Base-by-base conservation (phyloP, 805 yeast species). In the Tetrapisispora fleetii region DNA sequence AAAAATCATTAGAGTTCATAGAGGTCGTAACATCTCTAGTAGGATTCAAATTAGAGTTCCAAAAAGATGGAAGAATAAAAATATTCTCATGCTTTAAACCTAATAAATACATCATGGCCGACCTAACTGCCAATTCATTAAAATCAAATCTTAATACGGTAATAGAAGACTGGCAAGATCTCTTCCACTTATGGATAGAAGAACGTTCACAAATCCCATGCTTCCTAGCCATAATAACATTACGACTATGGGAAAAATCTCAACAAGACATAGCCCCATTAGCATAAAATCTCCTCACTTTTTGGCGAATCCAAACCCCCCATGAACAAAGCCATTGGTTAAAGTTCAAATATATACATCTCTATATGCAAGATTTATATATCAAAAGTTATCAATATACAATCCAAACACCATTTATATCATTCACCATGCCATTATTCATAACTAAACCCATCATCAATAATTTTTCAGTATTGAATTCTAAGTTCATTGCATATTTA, bases 181-280 rank as follows among this genome's bases (percentile, higher is more conserved):
- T 86, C 50, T 73, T 84, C 16, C 65, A 74, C 10, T 75, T 76
- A 50, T 86, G 93, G 89, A 77, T 85, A 2, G 70, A 72, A 39
- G 83, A 83, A 39, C 77, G 79, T 53, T 76, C 75, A 28, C 87
- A 85, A 54, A 77, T 86, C 16, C 85, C 93, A 0, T 83, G 95
- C 53, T 83, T 88, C 54, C 67, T 88, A 48, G 81, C 90, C 50
- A 87, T 90, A 1, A 66, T 88, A 52, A 85, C 80, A 40, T 67
- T 88, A 47, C 82, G 78, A 59, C 62, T 87, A 16, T 81, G 77
- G 67, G 84, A 83, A 27, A 19, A 27, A 28, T 40, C 45, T 2
- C 19, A 37, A 19, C n/a, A 40, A 14, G 9, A 10, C 19, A 17
- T 40, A 3, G 5, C 14, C 13, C 35, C 13, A 32, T 13, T 13